Percentiles rank a stretch among this genome's conserved stretches.
phyloP scores from a whole-genome alignment of 768 basidiomycete genomes.

The Naganishia friedmannii region DNA sequence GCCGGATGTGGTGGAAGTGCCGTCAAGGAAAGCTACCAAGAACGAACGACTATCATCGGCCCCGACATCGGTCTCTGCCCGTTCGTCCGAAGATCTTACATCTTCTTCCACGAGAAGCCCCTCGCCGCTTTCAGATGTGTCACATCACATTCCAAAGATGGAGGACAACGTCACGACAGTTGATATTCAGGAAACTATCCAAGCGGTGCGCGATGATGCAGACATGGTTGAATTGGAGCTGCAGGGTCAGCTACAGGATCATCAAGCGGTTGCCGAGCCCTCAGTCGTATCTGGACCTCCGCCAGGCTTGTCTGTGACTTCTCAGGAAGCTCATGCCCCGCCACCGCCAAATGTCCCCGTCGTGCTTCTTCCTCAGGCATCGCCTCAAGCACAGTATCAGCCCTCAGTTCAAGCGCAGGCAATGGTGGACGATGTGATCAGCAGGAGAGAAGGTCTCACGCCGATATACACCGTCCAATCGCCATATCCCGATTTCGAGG shows the following conservation, averaged over 20 bases:
- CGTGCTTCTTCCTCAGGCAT: neutral
- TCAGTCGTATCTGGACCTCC: neutral
- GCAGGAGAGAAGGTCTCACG: slow-evolving; percentile 59
- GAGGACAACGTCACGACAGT: neutral
- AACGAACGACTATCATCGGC: neutral
- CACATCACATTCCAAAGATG: slow-evolving; percentile 10
- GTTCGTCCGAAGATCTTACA: neutral
- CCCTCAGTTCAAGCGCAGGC: slow-evolving; percentile 82
- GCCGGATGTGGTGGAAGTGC: neutral
- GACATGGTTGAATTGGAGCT: slow-evolving; percentile 1
- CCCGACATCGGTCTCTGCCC: slow-evolving; percentile 1
- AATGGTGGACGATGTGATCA: slow-evolving; percentile 76
- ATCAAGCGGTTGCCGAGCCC: neutral
- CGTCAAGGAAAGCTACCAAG: slow-evolving; percentile 2
- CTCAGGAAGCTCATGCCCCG: neutral
- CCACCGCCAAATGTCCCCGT: neutral
- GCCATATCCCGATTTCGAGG: slow-evolving; percentile 37
- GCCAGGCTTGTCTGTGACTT: neutral
- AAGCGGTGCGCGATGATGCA: neutral
- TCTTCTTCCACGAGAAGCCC: slow-evolving; percentile 20
- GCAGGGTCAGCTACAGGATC: neutral
- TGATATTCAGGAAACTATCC: neutral
- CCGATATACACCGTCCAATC: slow-evolving; percentile 34
- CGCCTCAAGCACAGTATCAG: slow-evolving; percentile 58
- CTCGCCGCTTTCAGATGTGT: slow-evolving; percentile 17